Evolutionary conservation across 192 early-diverging fungal genomes (phyloP).

Genomic region (Umbelopsis sp.): DNA sequence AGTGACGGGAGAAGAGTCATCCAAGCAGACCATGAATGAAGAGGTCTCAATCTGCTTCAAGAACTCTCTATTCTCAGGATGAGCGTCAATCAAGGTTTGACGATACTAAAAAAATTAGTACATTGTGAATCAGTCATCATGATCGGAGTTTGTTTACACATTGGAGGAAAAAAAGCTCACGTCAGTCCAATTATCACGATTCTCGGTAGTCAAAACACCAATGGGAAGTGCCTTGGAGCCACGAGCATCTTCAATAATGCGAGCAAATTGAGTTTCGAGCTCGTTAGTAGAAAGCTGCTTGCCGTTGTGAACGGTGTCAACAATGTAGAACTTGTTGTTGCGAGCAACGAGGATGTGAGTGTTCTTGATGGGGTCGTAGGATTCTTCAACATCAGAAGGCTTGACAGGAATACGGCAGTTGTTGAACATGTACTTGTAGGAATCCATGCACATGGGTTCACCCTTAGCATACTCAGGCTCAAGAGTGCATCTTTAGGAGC

Average conservation of each 20-base stretch:
- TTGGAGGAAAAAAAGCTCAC: constrained; percentile 39
- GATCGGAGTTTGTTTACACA: constrained; percentile 3
- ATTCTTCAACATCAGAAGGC: constrained; percentile 80
- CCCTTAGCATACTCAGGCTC: constrained; percentile 82
- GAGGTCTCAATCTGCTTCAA: constrained; percentile 86
- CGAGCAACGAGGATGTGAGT: constrained; percentile 86
- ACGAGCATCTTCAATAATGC: constrained; percentile 72
- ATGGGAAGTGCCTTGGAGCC: constrained; percentile 67
- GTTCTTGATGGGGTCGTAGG: constrained; percentile 73
- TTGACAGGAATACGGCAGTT: constrained; percentile 87
- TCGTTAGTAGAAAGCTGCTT: constrained; percentile 82
- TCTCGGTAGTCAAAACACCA: constrained; percentile 89
- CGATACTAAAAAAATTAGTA: constrained; percentile 47
- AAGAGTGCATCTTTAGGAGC: constrained; percentile 61
- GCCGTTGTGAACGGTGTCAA: constrained; percentile 78
- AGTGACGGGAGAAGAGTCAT: constrained; percentile 84
- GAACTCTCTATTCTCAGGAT: constrained; percentile 68
- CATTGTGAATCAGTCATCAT: constrained; percentile 4
- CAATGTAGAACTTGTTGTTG: constrained; percentile 87
- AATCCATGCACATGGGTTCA: constrained; percentile 82
- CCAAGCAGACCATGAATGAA: constrained; percentile 89
- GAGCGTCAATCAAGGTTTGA: constrained; percentile 61
- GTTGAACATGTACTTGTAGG: constrained; percentile 98
- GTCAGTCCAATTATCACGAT: constrained; percentile 93
- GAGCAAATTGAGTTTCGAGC: constrained; percentile 75